These are phyloP conservation scores for Alternaria sp. DNA, from an alignment of 2,329 filamentous ascomycete species.

Conservation along the genomic window DNA sequence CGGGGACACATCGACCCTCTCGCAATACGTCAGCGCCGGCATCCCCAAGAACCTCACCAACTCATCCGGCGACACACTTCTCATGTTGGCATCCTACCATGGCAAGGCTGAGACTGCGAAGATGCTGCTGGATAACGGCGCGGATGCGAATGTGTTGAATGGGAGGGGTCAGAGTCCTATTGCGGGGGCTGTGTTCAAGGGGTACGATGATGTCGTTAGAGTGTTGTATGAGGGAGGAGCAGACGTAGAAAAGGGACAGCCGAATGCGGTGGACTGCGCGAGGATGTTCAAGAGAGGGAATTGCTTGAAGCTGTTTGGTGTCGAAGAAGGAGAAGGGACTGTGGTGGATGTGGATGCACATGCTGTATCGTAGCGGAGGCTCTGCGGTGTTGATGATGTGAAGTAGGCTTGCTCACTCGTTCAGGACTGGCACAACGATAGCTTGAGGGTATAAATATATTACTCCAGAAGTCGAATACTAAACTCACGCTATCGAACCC, in stretches of 20 bases:
- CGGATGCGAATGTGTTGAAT: conserved; percentile 72
- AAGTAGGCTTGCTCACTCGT: not conserved
- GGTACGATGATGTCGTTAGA: conserved; percentile 68
- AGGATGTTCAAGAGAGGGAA: conserved; percentile 55
- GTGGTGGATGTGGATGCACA: conserved; percentile 6
- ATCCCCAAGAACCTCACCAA: conserved; percentile 75
- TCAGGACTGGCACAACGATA: not conserved
- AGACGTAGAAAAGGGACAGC: conserved; percentile 51
- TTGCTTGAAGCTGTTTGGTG: conserved; percentile 39
- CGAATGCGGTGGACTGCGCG: conserved; percentile 56
- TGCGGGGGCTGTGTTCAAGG: conserved; percentile 76
- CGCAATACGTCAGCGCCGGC: conserved; percentile 68
- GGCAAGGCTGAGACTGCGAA: conserved; percentile 67
- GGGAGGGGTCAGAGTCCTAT: conserved; percentile 72
- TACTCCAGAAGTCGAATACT: not conserved
- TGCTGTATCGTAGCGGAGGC: not conserved
- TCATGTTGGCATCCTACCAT: conserved; percentile 77
- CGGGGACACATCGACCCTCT: conserved; percentile 65
- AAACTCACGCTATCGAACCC: not conserved
- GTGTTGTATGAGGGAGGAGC: conserved; percentile 54
- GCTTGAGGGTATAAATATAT: not conserved
- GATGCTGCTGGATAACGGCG: conserved; percentile 67
- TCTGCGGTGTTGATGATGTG: not conserved
- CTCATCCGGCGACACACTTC: conserved; percentile 73
- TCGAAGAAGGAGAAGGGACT: conserved; percentile 22